phyloP scores from a whole-genome alignment of 192 early-diverging fungal species.

The Umbelopsis vinacea region DNA sequence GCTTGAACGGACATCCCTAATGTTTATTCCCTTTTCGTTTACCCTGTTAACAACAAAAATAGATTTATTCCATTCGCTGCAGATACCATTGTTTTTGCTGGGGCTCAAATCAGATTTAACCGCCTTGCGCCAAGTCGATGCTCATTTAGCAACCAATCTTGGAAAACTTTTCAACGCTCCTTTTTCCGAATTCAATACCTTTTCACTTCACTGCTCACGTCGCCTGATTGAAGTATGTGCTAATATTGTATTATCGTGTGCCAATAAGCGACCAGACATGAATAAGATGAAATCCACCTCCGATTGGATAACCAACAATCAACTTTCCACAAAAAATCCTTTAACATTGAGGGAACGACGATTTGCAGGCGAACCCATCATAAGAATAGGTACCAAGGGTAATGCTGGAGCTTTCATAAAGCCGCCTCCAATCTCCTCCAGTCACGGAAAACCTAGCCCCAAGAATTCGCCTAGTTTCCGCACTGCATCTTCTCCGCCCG shows the following conservation, averaged over 20 bases:
- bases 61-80: slow-evolving; percentile 18
- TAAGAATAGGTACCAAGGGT: background rate
- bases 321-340: background rate
- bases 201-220: slow-evolving; percentile 11
- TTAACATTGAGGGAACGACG: slow-evolving; percentile 3
- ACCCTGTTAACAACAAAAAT: background rate
- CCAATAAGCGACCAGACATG: background rate
- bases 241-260: slow-evolving; percentile 17
- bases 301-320: background rate
- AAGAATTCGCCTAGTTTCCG: background rate
- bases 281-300: background rate
- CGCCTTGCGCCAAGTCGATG: slow-evolving; percentile 27
- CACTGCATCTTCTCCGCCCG: slow-evolving; percentile 1
- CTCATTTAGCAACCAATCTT: slow-evolving; percentile 16
- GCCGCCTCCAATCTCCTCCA: background rate
- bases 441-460: slow-evolving; percentile 8
- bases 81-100: slow-evolving; percentile 33
- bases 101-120: slow-evolving; percentile 37
- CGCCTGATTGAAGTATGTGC: slow-evolving; percentile 12
- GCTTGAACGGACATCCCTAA: slow-evolving; percentile 9
- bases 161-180: slow-evolving; percentile 18
- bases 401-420: background rate
- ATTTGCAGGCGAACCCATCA: slow-evolving; percentile 2
- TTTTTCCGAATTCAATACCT: slow-evolving; percentile 13
- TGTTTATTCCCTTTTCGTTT: background rate